Percentiles rank a stretch among this genome's conserved stretches.
Evolutionary conservation across 306 rosid genomes (phyloP).

Genomic region (Gynostemma pentaphyllum): DNA sequence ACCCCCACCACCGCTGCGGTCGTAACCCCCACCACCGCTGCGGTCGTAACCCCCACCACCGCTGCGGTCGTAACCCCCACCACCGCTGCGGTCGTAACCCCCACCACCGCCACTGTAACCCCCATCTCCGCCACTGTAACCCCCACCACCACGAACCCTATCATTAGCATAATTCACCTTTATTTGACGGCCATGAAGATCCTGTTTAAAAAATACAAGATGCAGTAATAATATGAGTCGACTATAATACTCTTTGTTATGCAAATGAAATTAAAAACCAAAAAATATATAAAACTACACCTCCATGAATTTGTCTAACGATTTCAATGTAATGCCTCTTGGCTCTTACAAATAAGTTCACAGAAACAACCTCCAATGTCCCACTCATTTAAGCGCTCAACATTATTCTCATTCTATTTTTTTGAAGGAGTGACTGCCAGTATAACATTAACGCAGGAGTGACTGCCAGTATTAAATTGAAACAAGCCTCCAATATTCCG

Average conservation of each 20-base stretch:
- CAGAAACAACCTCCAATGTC: not conserved
- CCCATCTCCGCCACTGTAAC: conserved; percentile 3
- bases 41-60: conserved; percentile 4
- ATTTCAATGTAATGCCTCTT: not conserved
- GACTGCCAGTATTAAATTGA: not conserved
- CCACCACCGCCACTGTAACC: not conserved
- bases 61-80: conserved; percentile 15
- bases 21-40: not conserved
- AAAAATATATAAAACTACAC: not conserved
- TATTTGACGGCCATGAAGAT: conserved; percentile 72
- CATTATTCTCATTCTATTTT: too few species aligned
- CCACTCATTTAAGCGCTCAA: not conserved
- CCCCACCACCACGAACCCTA: conserved; percentile 36
- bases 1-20: conserved; percentile 14
- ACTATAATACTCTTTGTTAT: too few species aligned
- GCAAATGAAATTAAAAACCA: not conserved
- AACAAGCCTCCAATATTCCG: not conserved
- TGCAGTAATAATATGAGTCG: not conserved
- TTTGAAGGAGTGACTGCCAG: not conserved
- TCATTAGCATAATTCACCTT: conserved; percentile 82
- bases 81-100: conserved; percentile 1
- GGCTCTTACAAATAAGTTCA: not conserved
- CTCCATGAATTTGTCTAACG: not conserved
- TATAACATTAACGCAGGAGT: not conserved
- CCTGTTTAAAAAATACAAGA: conserved; percentile 27